phyloP scores from a whole-genome alignment of 1,284 basidiomycete species.

The Marasmius tenuissimus region DNA sequence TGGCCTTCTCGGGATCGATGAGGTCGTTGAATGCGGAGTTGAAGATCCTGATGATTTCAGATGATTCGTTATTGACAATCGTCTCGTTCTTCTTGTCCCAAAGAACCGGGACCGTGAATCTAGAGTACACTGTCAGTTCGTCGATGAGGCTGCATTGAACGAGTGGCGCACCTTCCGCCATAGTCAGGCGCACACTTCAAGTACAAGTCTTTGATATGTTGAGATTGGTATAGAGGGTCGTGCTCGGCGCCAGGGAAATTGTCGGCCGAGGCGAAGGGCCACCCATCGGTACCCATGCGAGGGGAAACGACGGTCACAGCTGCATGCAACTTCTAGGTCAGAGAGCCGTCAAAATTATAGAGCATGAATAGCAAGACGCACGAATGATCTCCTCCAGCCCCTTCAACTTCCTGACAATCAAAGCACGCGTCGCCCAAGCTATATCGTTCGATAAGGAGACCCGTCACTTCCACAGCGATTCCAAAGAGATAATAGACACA shows the following conservation, averaged over 20 bases:
- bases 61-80: slow-evolving; percentile 95
- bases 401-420: slow-evolving; percentile 90
- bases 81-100: slow-evolving; percentile 92
- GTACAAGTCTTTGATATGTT: slow-evolving; percentile 88
- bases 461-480: not conserved
- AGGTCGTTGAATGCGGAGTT: slow-evolving; percentile 78
- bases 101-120: slow-evolving; percentile 89
- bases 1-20: not conserved
- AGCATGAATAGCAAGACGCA: slow-evolving; percentile 35
- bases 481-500: slow-evolving; percentile 37
- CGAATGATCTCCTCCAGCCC: slow-evolving; percentile 85
- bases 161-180: slow-evolving; percentile 47
- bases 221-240: slow-evolving; percentile 70
- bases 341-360: slow-evolving; percentile 2
- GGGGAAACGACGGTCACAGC: slow-evolving; percentile 86
- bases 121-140: slow-evolving; percentile 20
- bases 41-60: slow-evolving; percentile 92
- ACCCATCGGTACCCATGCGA: slow-evolving; percentile 80
- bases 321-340: slow-evolving; percentile 26
- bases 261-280: slow-evolving; percentile 82
- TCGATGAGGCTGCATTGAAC: not conserved
- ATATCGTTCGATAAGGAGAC: not conserved
- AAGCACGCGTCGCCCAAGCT: slow-evolving; percentile 93
- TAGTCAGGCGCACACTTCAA: slow-evolving; percentile 74
- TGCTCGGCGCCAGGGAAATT: slow-evolving; percentile 69